Evolutionary conservation across 2,329 filamentous ascomycete species (phyloP), one percentile per base, ranked within the genome.

Genomic region (Lachnellula occidentalis): DNA sequence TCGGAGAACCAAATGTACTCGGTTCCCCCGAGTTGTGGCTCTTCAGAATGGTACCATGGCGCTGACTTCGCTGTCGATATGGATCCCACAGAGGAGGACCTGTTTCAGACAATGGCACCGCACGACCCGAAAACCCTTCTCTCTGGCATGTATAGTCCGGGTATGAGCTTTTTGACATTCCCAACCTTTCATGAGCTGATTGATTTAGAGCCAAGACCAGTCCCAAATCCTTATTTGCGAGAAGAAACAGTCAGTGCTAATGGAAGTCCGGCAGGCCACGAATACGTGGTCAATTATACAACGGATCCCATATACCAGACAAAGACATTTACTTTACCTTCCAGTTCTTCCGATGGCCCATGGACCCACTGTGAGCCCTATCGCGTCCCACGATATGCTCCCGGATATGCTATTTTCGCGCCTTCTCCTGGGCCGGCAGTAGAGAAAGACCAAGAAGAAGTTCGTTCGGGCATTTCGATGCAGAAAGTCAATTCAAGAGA

Each of bases 361-460:
- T 63, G 61, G 61, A 57, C 45, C 21, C 58, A 55, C 19, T 51
- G 58, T 21, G 48, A 57, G 5, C 58, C 53, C 12, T 37, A 48
- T 12, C 58, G 55, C 31, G 43, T 53, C 6, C 50, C 56, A 7
- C 34, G 37, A 14, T 61, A 56, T 24, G 41, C 48, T 5, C 46
- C 58, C 8, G 58, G 54, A 7, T 58, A 46, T 49, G 34, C 43
- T 21, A 52, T 50, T 15, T 61, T 58, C 45, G 48, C 53, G 2
- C 57, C 59, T 14, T 61, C 58, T 27, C 61, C 59, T 31, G 60
- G 58, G 21, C 54, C 55, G 7, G 46, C 51, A 17, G 57, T 34
- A 5, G 50, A 57, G 27, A 27, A 54, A 22, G 53, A 56, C 9
- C 39, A 51, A 4, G 54, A 60, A 24, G 47, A 50, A 15, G 17